These are phyloP conservation scores for Russula earlei DNA, from an alignment of 768 basidiomycete species.

Conservation along the genomic window DNA sequence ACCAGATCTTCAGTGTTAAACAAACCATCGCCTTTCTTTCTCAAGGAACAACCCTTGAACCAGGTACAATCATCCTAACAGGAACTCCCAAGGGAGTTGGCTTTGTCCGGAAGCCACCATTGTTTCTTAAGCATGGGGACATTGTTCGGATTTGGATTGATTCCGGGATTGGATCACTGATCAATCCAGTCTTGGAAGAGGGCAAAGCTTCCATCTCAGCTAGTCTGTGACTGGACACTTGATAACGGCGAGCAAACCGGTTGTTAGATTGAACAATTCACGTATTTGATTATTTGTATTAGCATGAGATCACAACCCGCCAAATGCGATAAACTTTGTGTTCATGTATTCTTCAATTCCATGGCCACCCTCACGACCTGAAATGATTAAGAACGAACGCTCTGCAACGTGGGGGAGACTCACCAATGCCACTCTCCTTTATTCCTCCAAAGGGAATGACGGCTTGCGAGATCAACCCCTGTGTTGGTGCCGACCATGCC, in stretches of 20 bases:
- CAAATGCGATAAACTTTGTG: constrained; percentile 72
- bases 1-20: constrained; percentile 73
- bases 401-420: constrained; percentile 22
- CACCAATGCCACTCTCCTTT: constrained; percentile 76
- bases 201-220: constrained; percentile 25
- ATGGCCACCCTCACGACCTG: constrained; percentile 78
- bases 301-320: constrained; percentile 39
- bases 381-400: not conserved
- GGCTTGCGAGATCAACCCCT: constrained; percentile 66
- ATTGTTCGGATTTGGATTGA: constrained; percentile 59
- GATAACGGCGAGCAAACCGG: not conserved
- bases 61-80: constrained; percentile 76
- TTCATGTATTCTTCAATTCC: constrained; percentile 88
- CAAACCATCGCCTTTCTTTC: constrained; percentile 75
- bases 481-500: constrained; percentile 89
- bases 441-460: constrained; percentile 84
- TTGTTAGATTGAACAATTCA: too few relatives aligned
- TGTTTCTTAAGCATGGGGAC: constrained; percentile 69
- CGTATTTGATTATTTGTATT: not conserved
- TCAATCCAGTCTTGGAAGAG: constrained; percentile 74
- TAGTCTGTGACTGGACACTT: constrained; percentile 30
- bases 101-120: constrained; percentile 59
- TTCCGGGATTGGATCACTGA: constrained; percentile 66
- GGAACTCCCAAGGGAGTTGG: constrained; percentile 80
- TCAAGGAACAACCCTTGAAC: constrained; percentile 73